Evolutionary conservation across 495 filamentous ascomycete genomes (phyloP), one percentile per base, ranked within the genome.

Genomic region (Lasiosphaeria ovina): DNA sequence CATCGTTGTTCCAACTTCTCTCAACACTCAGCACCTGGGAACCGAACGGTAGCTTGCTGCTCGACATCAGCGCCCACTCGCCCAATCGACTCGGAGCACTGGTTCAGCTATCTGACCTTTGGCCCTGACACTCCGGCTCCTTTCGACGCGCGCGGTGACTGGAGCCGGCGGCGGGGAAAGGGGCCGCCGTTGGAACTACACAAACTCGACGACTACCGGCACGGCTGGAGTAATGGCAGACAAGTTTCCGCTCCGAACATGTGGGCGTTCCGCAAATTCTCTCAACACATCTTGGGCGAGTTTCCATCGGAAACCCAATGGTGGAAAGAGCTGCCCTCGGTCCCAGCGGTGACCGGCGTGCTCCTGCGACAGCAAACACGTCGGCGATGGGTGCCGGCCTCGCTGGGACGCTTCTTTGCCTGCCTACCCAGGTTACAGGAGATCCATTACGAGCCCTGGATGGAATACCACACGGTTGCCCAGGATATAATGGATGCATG

Each of bases 21-120:
- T 72, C 67, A 24, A 59, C 62, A 65, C 70, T 77, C 63, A 71
- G 72, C 62, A 66, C 57, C 56, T 76, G 70, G 73, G 70, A 74
- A 53, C 69, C 66, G 51, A 62, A 63, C 44, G 59, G 65, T 63
- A 61, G 65, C 55, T 72, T 77, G 62, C 54, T 68, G 51, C 70
- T 77, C 56, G 75, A 76, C 62, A 74, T 76, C 55, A 73, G 75
- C 65, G 62, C 73, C 60, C 66, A 74, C 58, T 72, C 73, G 58
- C 71, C 67, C 48, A 76, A 70, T n/a, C 59, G 73, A 72, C 59
- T 71, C 66, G 51, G 62, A 70, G 59, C 69, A 74, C 67, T 71
- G 63, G 67, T 75, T 72, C 63, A 69, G 64, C 63, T 64, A 69
- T 62, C 60, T 71, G 59, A 70, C 64, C 61, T 72, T 70, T 59